Evolutionary conservation across 345 rosid species (phyloP), one percentile per base, ranked within the genome.

Genomic region (Sonneratia alba): DNA sequence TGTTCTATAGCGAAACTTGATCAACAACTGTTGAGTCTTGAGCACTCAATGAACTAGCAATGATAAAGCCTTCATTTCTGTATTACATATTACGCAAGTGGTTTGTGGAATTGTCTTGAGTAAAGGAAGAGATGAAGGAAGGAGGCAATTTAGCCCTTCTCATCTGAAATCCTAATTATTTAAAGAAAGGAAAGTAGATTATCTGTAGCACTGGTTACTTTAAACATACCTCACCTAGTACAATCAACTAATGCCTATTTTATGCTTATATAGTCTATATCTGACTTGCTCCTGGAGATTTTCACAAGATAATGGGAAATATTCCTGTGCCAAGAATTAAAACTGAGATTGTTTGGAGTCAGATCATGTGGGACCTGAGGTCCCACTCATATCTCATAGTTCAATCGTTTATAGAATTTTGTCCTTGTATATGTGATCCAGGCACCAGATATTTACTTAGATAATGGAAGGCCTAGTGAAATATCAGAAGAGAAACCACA

Each of bases 91-190:
- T 27, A 27, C 1, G 32, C 32, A 27, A 27, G 32, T 27, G 32
- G 32, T 27, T 27, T 27, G 32, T 85, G 83, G 93, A 93, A 79
- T 69, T 93, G 72, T 84, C 87, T 64, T 80, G 6, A 71, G 75
- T 93, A 82, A 90, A 89, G 81, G 89, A 91, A 70, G 92, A 81
- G 77, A 89, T 93, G 79, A 88, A 91, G 81, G 87, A 83, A 86
- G 98, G 89, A 89, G 91, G 98, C 91, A 80, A 36, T 68, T 45
- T 24, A 21, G 21, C 27, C 32, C 36, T 43, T 13, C 55, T 12
- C 10, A 5, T 22, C 55, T 45, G 70, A 38, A 40, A 21, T 3
- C 37, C 36, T n/a, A n/a, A 21, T 10, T 3, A 22, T 22, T 67
- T 19, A 67, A 19, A 67, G 37, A 19, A 43, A 42, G 4, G 32